Conservation (phyloP, 345 rosid genomes). For the Pugionium cornutum region DNA sequence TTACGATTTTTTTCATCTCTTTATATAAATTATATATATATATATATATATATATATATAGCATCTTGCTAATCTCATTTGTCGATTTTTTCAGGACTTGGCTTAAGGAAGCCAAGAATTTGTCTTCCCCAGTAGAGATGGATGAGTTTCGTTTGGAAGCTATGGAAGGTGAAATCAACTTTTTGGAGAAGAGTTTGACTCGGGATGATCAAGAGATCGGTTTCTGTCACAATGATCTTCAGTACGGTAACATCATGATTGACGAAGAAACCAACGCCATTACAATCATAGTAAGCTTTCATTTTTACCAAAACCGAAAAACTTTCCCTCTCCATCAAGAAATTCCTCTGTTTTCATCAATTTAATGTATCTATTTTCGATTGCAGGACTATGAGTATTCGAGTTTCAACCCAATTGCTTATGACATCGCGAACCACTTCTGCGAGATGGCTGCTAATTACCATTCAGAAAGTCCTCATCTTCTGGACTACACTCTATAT, state of each 20-base stretch:
- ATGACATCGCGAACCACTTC: constrained; percentile 93
- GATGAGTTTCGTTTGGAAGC: constrained; percentile 56
- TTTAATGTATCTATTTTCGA: not conserved
- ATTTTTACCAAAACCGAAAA: not conserved
- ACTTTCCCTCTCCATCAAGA: not conserved
- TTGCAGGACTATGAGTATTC: constrained; percentile 90
- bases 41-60: too few species aligned
- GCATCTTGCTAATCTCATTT: not conserved
- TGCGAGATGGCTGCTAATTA: constrained; percentile 95
- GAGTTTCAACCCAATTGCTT: constrained; percentile 85
- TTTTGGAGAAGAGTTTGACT: constrained; percentile 57
- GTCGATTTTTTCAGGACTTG: constrained; percentile 47
- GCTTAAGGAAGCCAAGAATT: constrained; percentile 57
- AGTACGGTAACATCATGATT: constrained; percentile 95
- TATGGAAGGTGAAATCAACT: constrained; percentile 58
- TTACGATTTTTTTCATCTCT: not conserved
- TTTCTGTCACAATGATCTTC: constrained; percentile 97
- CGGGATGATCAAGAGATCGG: constrained; percentile 55
- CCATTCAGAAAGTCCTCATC: constrained; percentile 84
- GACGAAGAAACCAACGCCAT: constrained; percentile 77
- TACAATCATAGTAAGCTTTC: constrained; percentile 71
- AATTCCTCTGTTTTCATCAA: constrained; percentile 15
- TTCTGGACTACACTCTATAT: constrained; percentile 64
- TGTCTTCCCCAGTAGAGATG: constrained; percentile 51
- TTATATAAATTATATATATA: too few species aligned